Base-by-base conservation (phyloP, 768 basidiomycete genomes). In the Leucosporidium creatinivorum region DNA sequence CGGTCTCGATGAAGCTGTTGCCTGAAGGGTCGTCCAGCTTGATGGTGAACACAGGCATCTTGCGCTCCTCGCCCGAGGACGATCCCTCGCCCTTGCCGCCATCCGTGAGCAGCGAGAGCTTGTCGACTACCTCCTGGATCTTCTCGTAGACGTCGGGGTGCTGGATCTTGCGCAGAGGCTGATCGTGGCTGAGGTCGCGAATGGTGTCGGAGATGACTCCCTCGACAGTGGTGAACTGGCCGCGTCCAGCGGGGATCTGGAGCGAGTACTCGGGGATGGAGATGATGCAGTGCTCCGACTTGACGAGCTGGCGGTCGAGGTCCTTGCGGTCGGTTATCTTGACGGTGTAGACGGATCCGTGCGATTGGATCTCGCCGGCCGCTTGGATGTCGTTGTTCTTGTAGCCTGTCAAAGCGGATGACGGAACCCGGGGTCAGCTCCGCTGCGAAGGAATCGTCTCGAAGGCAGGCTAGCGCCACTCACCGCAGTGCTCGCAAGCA, bases 161-260 rank as follows among this genome's bases (percentile, higher is more conserved):
- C 75, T 92, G 87, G 65, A 79, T 75, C 63, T 70, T 73, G 52
- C 96, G 85, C 15, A 97, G 79, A 0, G 91, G 89, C 75, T 98
- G 94, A 67, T 91, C 88, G 66, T 83, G 79, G 68, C 81, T 82
- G 50, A 98, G 83, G 80, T 98, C 94, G 0, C 86, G 79, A 36
- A 89, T 80, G 52, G 92, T 85, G 72, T 94, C 87, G 31, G 87
- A 84, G 39, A 99, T 79, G 70, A 97, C 84, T 48, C 96, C 94
- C 78, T 99, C 96, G 58, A 97, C 84, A 3, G 92, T 99, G n/a
- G 94, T 97, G 18, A 99, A 84, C 76, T 96, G 92, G 15, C 94
- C 94, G 21, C 90, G 85, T 10, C 81, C 81, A 15, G 86, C 85
- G 0, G 96, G 96, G 36, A 99, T 89, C 3, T 91, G 94, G 68